Base-by-base conservation (phyloP, 1,284 basidiomycete genomes). In the Boletellus dicymbophilus region DNA sequence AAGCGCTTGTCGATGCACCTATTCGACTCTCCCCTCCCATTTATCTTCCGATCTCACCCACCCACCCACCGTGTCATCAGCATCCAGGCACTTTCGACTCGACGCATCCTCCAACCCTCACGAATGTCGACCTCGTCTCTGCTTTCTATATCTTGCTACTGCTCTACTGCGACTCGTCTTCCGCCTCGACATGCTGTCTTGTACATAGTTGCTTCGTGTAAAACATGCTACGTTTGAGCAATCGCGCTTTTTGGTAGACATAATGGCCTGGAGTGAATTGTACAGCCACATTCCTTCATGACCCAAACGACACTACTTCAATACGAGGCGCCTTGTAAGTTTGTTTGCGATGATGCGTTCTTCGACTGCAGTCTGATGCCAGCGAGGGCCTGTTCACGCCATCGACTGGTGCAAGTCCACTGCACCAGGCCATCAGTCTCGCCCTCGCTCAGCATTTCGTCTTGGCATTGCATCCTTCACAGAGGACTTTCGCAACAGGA, bases 331-430 rank as follows among this genome's bases (percentile, higher is more conserved):
- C 85, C 85, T 44, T 88, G 85, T 87, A 67, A 78, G 85, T 66
- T 25, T 3, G 33, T n/a, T 43, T 34, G 31, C n/a, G n/a, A 21
- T 49, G 30, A 7, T 25, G 1, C 9, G 25, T 27, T 4, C 30
- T 15, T 43, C 37, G 26, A 39, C 55, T 26, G 13, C 26, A 39
- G 44, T 49, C 54, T 61, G 52, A 52, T 39, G n/a, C 47, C 40
- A 34, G 27, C 30, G 49, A 91, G 90, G 88, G 88, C 88, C 89
- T 50, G 84, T 92, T 34, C 86, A 90, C 63, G 84, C 87, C 55
- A 70, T 92, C 47, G 90, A 92, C 66, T 92, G 89, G 90, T 91
- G 88, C 73, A 91, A 90, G 67, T 80, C 88, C 10, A 74, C 86
- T 36, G 81, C 84, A 7, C 85, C 85, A 2, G 85, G 85, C 9